Base-by-base conservation (phyloP, 2,329 filamentous ascomycete species). In the Akanthomyces lecanii region DNA sequence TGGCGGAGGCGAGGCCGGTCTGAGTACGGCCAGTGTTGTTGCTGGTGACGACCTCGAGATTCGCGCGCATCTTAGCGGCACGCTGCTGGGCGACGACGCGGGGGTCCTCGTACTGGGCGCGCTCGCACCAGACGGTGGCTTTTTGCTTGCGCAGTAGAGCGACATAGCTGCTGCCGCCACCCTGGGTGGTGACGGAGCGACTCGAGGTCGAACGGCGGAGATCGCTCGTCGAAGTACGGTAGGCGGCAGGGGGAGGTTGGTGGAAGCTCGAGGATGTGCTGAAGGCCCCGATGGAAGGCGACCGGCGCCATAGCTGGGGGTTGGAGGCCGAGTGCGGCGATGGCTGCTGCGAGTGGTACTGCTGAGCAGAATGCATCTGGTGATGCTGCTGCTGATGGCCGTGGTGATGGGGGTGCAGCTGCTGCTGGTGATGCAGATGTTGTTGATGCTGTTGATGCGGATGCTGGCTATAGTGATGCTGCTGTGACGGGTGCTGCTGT, bases 61-160 rank as follows among this genome's bases (percentile, higher is more conserved):
- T 88, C 14, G 95, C 95, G 55, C 92, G 84, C 79, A 91, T 87
- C 80, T 95, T 96, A 64, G 93, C 95, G 44, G 90, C 89, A 63
- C 90, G 86, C 74, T 96, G 92, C 71, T 93, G 89, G 33, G 92
- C 92, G 4, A 89, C 79, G 63, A 95, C 79, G 57, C 92, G 85
- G 0, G 94, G 91, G 73, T 99, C 95, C 76, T 98, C 92, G 66
- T 91, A 88, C 74, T 99, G 95, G 11, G 94, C 85, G 61, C 93
- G 89, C 73, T 98, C 95, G 79, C 93, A 97, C 95, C 95, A 99
- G 5, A 99, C 95, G 0, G 95, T 99, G 38, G 92, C 95, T 75
- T 98, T 98, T 77, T 99, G 95, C 74, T 93, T 94, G 66, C 95
- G 87, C 78, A 99, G 89, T n/a, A 97, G 83, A 42, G 95, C 93